Conservation (phyloP, 1,284 basidiomycete species). For the Moniliella sp. region DNA sequence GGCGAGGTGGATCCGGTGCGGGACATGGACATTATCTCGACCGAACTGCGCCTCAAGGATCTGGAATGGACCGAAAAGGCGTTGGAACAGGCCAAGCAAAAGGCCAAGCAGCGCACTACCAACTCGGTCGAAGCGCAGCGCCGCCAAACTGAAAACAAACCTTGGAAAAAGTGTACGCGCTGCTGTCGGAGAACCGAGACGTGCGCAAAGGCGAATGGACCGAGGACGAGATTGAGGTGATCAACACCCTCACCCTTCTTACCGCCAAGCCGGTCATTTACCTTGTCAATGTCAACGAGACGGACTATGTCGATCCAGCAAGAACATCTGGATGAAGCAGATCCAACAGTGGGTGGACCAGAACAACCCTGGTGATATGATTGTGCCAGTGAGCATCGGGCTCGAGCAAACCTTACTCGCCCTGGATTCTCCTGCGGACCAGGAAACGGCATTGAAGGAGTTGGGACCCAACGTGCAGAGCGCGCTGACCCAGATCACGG, state of each 20-base stretch:
- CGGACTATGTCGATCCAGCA: slow-evolving; percentile 47
- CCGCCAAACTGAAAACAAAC: no score
- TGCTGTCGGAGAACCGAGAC: slow-evolving; percentile 58
- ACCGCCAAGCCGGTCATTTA: slow-evolving; percentile 87
- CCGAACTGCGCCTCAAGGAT: slow-evolving; percentile 54
- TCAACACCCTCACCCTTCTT: slow-evolving; percentile 67
- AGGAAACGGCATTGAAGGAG: neutral
- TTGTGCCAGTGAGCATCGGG: slow-evolving; percentile 84
- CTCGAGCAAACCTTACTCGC: slow-evolving; percentile 69
- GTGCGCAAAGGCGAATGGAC: slow-evolving; percentile 70
- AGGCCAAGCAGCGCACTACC: no score
- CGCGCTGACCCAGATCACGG: slow-evolving; percentile 1
- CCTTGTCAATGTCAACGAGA: slow-evolving; percentile 81
- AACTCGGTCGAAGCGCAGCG: no score
- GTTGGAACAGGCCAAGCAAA: slow-evolving; percentile 40
- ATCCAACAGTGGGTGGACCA: slow-evolving; percentile 91
- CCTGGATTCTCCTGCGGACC: neutral
- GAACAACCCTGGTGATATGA: slow-evolving; percentile 72
- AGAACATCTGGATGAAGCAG: slow-evolving; percentile 50
- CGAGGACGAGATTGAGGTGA: slow-evolving; percentile 57
- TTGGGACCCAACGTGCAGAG: neutral
- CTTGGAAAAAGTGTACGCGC: no score
- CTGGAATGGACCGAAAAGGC: slow-evolving; percentile 88
- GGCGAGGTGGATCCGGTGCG: slow-evolving; percentile 78
- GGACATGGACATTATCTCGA: slow-evolving; percentile 88